A percentile compares a stretch with the other conserved stretches of the same genome.
Conservation (phyloP, 148 eudicot genomes). For the Arbutus unedo region DNA sequence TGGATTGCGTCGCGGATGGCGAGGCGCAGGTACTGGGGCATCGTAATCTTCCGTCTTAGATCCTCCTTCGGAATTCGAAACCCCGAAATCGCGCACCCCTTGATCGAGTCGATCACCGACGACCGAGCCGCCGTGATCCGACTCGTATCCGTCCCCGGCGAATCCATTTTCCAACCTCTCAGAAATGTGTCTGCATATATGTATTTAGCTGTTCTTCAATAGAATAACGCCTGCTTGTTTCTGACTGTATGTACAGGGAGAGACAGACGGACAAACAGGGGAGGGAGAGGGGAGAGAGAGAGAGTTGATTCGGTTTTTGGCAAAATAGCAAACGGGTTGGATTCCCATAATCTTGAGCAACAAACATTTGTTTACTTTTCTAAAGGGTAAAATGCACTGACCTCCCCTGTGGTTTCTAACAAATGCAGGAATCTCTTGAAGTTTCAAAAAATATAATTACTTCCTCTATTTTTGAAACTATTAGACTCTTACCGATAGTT, state of each 20-base stretch:
- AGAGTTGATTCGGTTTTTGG: background rate
- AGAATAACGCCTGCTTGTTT: no score
- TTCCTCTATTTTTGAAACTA: no score
- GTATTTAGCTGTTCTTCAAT: background rate
- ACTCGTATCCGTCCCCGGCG: slow-evolving; percentile 17
- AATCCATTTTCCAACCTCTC: slow-evolving; percentile 23
- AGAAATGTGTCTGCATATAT: background rate
- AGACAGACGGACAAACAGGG: background rate
- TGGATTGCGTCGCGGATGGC: slow-evolving; percentile 57
- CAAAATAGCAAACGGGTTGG: background rate
- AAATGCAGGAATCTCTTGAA: no score
- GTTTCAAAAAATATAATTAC: no score
- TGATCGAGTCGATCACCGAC: slow-evolving; percentile 58
- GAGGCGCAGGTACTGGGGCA: slow-evolving; percentile 55
- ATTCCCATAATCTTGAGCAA: no score
- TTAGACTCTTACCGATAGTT: no score
- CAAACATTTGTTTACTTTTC: no score
- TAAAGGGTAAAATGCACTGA: no score
- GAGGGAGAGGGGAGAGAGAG: background rate
- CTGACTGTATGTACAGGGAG: no score
- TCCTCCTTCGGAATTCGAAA: slow-evolving; percentile 47
- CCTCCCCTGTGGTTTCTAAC: no score
- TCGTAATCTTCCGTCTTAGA: slow-evolving; percentile 33
- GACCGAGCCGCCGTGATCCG: slow-evolving; percentile 36
- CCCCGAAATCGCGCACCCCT: slow-evolving; percentile 48